phyloP scores from a whole-genome alignment of 2,329 filamentous ascomycete genomes.

The Chrysoporthe puriensis region DNA sequence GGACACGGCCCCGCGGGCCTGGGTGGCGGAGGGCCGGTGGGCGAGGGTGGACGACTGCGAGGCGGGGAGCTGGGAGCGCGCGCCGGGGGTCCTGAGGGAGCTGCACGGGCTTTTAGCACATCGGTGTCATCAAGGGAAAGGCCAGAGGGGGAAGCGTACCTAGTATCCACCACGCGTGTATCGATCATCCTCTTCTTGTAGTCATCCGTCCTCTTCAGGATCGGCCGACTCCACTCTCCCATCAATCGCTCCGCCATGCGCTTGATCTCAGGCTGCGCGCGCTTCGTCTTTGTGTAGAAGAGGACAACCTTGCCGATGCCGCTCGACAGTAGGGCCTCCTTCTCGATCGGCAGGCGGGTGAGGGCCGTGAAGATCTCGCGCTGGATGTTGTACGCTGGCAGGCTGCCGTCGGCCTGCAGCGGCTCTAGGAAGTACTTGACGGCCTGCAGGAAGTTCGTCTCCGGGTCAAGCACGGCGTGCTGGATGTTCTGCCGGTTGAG shows the following conservation, averaged over 20 bases:
- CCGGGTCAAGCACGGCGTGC: slow-evolving; percentile 84
- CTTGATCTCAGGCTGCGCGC: slow-evolving; percentile 86
- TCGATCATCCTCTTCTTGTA: slow-evolving; percentile 81
- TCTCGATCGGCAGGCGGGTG: slow-evolving; percentile 81
- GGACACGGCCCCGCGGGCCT: slow-evolving; percentile 29
- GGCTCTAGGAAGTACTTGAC: slow-evolving; percentile 98
- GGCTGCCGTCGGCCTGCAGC: slow-evolving; percentile 79
- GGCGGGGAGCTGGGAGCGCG: slow-evolving; percentile 39
- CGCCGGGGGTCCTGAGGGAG: slow-evolving; percentile 49
- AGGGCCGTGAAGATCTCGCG: slow-evolving; percentile 88
- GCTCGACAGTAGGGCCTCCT: slow-evolving; percentile 85
- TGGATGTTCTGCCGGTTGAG: slow-evolving; percentile 89
- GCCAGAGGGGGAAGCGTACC: slow-evolving; percentile 49
- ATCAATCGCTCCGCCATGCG: slow-evolving; percentile 90
- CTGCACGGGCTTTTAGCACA: slow-evolving; percentile 36
- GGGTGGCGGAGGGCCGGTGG: slow-evolving; percentile 50
- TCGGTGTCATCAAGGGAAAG: background rate
- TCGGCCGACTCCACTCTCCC: slow-evolving; percentile 93
- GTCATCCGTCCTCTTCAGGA: slow-evolving; percentile 90
- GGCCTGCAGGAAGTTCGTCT: slow-evolving; percentile 91
- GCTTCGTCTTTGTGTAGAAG: slow-evolving; percentile 96
- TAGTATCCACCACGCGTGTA: slow-evolving; percentile 65
- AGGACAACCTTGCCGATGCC: slow-evolving; percentile 95
- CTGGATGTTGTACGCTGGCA: slow-evolving; percentile 97
- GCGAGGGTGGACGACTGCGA: slow-evolving; percentile 49